A percentile compares a stretch with the other conserved stretches of the same genome.
These are phyloP conservation scores for Aspergillus carbonarius DNA, from an alignment of 2,329 filamentous ascomycete genomes.

Conservation along the genomic window DNA sequence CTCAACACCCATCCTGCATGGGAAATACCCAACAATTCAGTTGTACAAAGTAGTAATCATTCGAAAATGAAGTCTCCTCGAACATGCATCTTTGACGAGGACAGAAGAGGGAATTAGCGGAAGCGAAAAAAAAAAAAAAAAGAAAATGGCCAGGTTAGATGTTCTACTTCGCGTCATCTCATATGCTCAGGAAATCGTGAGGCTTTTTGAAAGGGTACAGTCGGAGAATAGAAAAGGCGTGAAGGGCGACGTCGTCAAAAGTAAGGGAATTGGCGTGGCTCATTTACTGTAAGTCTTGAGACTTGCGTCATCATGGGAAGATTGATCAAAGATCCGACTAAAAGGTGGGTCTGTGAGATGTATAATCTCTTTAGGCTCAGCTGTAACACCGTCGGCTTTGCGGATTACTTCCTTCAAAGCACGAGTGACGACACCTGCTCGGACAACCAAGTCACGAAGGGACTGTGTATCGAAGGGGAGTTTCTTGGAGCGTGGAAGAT, in stretches of 20 bases:
- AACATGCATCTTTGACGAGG: neutral
- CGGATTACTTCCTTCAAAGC: slow-evolving; percentile 52
- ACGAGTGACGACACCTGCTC: slow-evolving; percentile 50
- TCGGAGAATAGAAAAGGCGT: slow-evolving; percentile 12
- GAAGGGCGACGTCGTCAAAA: slow-evolving; percentile 6
- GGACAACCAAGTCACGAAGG: slow-evolving; percentile 59
- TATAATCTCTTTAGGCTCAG: slow-evolving; percentile 27
- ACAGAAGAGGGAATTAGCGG: slow-evolving; percentile 13
- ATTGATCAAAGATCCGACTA: slow-evolving; percentile 49
- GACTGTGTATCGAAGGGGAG: slow-evolving; percentile 67
- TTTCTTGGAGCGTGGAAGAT: slow-evolving; percentile 45
- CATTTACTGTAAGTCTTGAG: slow-evolving; percentile 27
- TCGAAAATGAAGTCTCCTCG: neutral
- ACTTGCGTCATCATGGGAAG: slow-evolving; percentile 33
- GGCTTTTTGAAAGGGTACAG: slow-evolving; percentile 17
- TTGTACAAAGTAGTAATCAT: slow-evolving; percentile 21
- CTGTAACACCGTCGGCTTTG: slow-evolving; percentile 48
- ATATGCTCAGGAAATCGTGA: slow-evolving; percentile 18
- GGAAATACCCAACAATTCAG: slow-evolving; percentile 17
- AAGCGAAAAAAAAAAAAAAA: slow-evolving; percentile 12
- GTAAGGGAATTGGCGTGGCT: slow-evolving; percentile 14
- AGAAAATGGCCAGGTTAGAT: slow-evolving; percentile 7
- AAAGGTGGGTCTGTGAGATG: slow-evolving; percentile 45
- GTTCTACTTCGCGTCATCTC: slow-evolving; percentile 14
- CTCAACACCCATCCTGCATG: slow-evolving; percentile 16